Conservation (phyloP, 176 grass and related monocot species). For the Lolium multiflorum region DNA sequence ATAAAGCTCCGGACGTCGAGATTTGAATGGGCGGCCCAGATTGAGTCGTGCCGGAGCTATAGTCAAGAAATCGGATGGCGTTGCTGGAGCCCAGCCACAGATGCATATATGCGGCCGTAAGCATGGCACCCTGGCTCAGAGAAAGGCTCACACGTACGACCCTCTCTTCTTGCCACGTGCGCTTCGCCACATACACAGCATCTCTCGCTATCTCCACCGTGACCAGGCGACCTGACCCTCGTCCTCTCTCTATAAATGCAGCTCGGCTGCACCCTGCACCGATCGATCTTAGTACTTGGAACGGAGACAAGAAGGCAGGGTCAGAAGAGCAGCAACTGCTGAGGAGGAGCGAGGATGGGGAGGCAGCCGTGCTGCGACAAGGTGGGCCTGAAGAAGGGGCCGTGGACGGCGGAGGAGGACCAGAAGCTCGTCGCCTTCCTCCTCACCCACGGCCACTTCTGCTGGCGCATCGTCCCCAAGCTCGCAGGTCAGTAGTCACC, state of each 20-base stretch:
- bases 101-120: background rate
- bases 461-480: constrained; percentile 95
- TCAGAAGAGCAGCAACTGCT: background rate
- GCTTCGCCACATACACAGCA: background rate
- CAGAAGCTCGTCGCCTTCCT: constrained; percentile 86
- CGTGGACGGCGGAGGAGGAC: constrained; percentile 91
- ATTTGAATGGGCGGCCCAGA: no score
- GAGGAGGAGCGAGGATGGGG: constrained; percentile 61
- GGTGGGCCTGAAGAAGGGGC: constrained; percentile 83
- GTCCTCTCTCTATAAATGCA: constrained; percentile 45
- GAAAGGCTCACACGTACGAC: constrained; percentile 55
- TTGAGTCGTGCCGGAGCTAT: no score
- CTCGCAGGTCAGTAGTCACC: constrained; percentile 52
- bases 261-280: constrained; percentile 7
- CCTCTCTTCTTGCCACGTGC: background rate
- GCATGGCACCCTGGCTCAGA: constrained; percentile 47
- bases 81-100: constrained; percentile 14
- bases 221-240: background rate
- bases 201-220: background rate
- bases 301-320: constrained; percentile 24
- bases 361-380: constrained; percentile 94
- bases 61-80: background rate
- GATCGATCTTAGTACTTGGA: constrained; percentile 40
- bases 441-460: constrained; percentile 78
- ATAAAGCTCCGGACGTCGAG: no score